Conservation (phyloP, 177 flowering plant genomes). For the Viscum album region DNA sequence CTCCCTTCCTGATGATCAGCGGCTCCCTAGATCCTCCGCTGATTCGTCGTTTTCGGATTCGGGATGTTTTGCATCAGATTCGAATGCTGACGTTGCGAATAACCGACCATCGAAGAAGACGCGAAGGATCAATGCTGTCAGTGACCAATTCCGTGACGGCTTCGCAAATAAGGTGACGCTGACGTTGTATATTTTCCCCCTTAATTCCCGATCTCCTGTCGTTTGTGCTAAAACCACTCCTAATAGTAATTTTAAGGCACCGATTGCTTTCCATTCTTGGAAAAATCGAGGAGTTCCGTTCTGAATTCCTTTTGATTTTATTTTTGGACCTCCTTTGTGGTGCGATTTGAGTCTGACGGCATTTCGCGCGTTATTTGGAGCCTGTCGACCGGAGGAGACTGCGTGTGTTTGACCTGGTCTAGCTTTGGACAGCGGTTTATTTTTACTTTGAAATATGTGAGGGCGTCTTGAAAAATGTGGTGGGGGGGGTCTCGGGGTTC, state of each 20-base stretch:
- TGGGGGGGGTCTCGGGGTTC: too few species aligned
- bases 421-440: background rate
- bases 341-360: background rate
- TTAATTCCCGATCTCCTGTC: background rate
- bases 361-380: conserved; percentile 22
- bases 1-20: background rate
- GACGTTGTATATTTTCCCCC: too few species aligned
- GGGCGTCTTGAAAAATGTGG: too few species aligned
- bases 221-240: background rate
- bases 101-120: background rate
- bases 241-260: too few species aligned
- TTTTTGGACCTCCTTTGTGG: background rate
- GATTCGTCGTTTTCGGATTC: conserved; percentile 16
- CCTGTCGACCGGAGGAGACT: conserved; percentile 10
- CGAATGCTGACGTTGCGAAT: conserved; percentile 15
- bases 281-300: background rate
- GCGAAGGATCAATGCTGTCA: conserved; percentile 2
- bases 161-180: background rate
- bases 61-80: conserved; percentile 22
- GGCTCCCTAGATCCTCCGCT: conserved; percentile 4
- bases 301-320: background rate
- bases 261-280: background rate
- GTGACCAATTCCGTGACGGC: background rate
- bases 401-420: conserved; percentile 24
- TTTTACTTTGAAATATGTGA: conserved; percentile 8